These are phyloP conservation scores for Hyphopichia fennica DNA, from an alignment of 1,139 yeast genomes.

Conservation along the genomic window DNA sequence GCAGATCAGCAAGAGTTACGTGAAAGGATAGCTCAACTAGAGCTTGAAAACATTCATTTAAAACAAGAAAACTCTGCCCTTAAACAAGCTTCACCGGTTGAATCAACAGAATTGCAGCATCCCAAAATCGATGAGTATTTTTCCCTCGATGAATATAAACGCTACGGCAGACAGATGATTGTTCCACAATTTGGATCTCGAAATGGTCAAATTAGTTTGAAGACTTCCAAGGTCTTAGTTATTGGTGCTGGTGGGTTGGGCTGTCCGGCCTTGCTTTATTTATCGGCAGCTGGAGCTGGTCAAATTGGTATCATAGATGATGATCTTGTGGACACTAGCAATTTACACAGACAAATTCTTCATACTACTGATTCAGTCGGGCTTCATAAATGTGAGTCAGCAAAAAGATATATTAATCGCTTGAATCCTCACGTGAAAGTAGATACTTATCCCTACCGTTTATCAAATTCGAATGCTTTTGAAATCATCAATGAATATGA, in stretches of 20 bases:
- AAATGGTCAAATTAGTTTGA: constrained; percentile 57
- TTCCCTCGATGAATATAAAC: constrained; percentile 64
- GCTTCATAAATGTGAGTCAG: constrained; percentile 73
- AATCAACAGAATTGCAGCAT: constrained; percentile 1
- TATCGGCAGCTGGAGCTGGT: constrained; percentile 90
- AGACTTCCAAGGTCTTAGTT: constrained; percentile 61
- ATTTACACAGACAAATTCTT: constrained; percentile 85
- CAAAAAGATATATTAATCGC: constrained; percentile 49
- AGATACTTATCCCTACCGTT: constrained; percentile 49
- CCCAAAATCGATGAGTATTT: constrained; percentile 13
- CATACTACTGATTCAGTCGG: constrained; percentile 73
- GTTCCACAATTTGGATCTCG: constrained; percentile 72
- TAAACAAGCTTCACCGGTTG: neutral
- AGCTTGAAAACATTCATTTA: constrained; percentile 23
- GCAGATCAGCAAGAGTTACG: neutral
- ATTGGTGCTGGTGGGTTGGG: constrained; percentile 98
- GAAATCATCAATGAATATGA: constrained; percentile 64
- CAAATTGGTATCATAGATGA: constrained; percentile 82
- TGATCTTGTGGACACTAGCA: constrained; percentile 81
- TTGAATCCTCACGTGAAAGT: constrained; percentile 71
- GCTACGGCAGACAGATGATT: constrained; percentile 95
- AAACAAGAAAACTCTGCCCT: constrained; percentile 4
- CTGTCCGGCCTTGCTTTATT: constrained; percentile 83
- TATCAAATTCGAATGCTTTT: constrained; percentile 61
- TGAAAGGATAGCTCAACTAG: constrained; percentile 13